Evolutionary conservation across 2,329 filamentous ascomycete species (phyloP), one percentile per base, ranked within the genome.

Genomic region (Diaporthe longicolla): DNA sequence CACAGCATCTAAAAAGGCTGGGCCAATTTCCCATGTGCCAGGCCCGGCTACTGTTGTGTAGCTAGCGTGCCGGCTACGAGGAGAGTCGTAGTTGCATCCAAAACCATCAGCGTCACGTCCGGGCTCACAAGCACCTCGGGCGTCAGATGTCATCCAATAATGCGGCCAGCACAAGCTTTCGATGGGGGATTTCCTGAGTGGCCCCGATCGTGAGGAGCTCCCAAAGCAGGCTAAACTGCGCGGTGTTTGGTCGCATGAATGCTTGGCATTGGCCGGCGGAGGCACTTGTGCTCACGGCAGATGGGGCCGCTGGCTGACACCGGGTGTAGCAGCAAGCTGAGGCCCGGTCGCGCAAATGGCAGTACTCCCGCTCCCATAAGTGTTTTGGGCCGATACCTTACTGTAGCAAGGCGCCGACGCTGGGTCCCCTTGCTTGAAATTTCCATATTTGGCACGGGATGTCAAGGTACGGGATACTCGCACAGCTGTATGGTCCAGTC

Each of bases 101-200:
- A 68, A 68, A 68, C 63, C 48, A 54, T 50, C 63, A 68, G 63
- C 48, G 63, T 68, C 32, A 68, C 63, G 63, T 68, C 63, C 63
- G 59, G 57, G 26, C 59, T 63, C 59, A 63, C 40, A 63, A 29
- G 48, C 32, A n/a, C 45, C 63, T 68, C 32, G 24, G 32, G 63
- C 29, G 15, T 68, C 45, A 68, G 48, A 24, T 68, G 48, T 68
- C 63, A 68, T 68, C 63, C 48, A 54, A 68, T 54, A 19, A 40
- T 29, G n/a, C 63, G 52, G 10, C 63, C n/a, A 11, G 52, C n/a
- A 54, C 48, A 68, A 40, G 32, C 48, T 68, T 68, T 52, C 32
- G 32, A 52, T 21, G 35, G 50, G 45, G 63, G 17, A 48, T 52
- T 37, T 24, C 21, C 21, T 52, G 21, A 52, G 32, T 37, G 45